phyloP scores from a whole-genome alignment of 257 asterid species.

The Eustoma russellianum region DNA sequence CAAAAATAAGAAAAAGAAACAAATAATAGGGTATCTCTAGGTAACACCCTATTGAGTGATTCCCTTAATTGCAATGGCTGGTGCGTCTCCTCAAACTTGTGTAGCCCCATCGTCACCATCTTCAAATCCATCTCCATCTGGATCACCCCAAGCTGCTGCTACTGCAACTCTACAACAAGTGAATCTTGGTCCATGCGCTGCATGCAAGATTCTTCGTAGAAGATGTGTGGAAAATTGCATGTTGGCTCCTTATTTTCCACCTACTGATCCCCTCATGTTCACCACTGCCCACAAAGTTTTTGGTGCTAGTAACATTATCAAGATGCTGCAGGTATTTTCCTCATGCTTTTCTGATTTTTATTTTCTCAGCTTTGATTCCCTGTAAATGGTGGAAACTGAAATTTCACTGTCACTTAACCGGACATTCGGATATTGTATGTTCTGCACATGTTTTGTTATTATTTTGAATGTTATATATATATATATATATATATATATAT shows the following conservation, averaged over 20 bases:
- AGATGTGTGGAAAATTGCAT: slow-evolving; percentile 28
- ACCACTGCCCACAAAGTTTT: slow-evolving; percentile 27
- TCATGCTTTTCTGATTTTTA: too few relatives aligned
- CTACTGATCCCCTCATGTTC: slow-evolving; percentile 23
- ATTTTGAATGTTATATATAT: too few relatives aligned
- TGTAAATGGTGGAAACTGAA: too few relatives aligned
- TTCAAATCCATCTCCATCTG: slow-evolving; percentile 5
- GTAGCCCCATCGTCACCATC: slow-evolving; percentile 7
- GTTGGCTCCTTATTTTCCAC: slow-evolving; percentile 30
- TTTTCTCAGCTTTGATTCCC: too few relatives aligned
- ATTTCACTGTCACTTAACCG: too few relatives aligned
- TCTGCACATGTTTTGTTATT: too few relatives aligned
- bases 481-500: too few relatives aligned
- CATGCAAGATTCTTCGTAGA: slow-evolving; percentile 32
- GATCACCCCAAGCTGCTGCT: slow-evolving; percentile 5
- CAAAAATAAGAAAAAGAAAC: too few relatives aligned
- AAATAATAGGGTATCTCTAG: neutral
- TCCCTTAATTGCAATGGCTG: neutral
- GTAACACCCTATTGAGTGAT: slow-evolving; percentile 4
- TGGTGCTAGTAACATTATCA: slow-evolving; percentile 30
- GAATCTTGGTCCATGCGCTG: slow-evolving; percentile 27
- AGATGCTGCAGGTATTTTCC: slow-evolving; percentile 19
- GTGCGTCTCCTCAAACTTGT: slow-evolving; percentile 1
- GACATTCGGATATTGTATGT: too few relatives aligned
- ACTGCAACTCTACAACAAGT: slow-evolving; percentile 1